Evolutionary conservation across 2,329 filamentous ascomycete genomes (phyloP), one percentile per base, ranked within the genome.

Genomic region (Grosmannia penicillata): DNA sequence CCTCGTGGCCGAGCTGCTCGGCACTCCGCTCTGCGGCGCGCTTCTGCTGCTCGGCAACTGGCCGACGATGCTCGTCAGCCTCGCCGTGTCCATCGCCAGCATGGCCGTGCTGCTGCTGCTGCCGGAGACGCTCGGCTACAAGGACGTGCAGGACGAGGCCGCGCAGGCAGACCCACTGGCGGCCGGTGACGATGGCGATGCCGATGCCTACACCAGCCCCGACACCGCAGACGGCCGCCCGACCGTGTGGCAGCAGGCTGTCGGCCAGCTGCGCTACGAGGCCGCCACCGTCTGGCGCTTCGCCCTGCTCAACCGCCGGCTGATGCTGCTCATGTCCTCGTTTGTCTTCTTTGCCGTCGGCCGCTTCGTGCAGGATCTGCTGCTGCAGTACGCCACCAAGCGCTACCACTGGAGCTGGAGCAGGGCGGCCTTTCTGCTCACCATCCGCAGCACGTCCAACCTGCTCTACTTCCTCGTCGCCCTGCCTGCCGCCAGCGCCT

Each of bases 371-470:
- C 50, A 54, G 35, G 55, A 58, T 4, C 42, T 67, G 18, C 42
- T 70, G 6, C 47, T 73, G 3, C 72, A 75, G 47, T 73, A 73
- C 47, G 57, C 66, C 38, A 65, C 63, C 1, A 65, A 62, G 34
- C 59, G 68, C 6, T 74, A 69, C 48, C 37, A 53, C 23, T 65
- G 68, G 58, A 59, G 58, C 8, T 66, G 65, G 62, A 60, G 57
- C 29, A 33, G 30, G 52, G 63, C 63, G 11, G 59, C 65, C 0
- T 59, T 61, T 18, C 39, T 66, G 18, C 49, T 60, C 1, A 61
- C 61, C 1, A 47, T 63, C 19, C 54, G 58, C 8, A 59, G 54
- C 29, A 45, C 56, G 3, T 50, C 54, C 8, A 60, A 58, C 30
- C 48, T 66, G 4, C 42, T 58, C 1, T 53, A 58, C 34, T 52